phyloP scores from a whole-genome alignment of 2,329 filamentous ascomycete species.

The Huntiella savannae region DNA sequence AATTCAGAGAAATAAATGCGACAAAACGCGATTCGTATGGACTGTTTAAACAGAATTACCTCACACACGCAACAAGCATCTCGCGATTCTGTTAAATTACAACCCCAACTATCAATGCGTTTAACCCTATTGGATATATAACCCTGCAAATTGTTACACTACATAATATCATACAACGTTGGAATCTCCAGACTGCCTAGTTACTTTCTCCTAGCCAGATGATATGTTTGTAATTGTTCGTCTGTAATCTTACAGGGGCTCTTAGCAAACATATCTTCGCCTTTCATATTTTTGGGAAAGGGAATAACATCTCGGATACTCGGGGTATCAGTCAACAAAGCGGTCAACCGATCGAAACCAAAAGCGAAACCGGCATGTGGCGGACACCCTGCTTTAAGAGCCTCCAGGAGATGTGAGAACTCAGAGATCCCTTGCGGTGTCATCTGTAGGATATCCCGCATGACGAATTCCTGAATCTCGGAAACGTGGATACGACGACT shows the following conservation, averaged over 20 bases:
- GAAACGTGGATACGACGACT: conserved; percentile 81
- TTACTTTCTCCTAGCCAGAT: conserved; percentile 18
- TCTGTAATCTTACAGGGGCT: conserved; percentile 52
- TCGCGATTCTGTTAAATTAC: too few relatives aligned
- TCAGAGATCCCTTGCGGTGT: conserved; percentile 49
- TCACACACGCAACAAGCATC: too few relatives aligned
- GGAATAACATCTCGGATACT: conserved; percentile 87
- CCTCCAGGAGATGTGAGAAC: conserved; percentile 70
- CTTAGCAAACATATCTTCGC: conserved; percentile 67
- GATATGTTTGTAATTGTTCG: conserved; percentile 31
- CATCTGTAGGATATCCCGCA: conserved; percentile 72
- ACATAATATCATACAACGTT: neutral
- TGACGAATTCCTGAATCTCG: conserved; percentile 63
- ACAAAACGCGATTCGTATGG: too few relatives aligned
- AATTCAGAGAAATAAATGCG: too few relatives aligned
- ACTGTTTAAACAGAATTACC: too few relatives aligned
- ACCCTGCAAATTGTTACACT: too few relatives aligned
- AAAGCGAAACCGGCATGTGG: conserved; percentile 88
- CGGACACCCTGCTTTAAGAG: conserved; percentile 69
- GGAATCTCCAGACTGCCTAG: neutral
- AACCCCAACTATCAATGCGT: too few relatives aligned
- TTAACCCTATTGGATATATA: too few relatives aligned
- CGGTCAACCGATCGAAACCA: conserved; percentile 73
- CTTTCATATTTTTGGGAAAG: conserved; percentile 84
- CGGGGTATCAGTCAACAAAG: conserved; percentile 55